phyloP scores from a whole-genome alignment of 306 rosid species.

The Ammopiptanthus mongolicus region DNA sequence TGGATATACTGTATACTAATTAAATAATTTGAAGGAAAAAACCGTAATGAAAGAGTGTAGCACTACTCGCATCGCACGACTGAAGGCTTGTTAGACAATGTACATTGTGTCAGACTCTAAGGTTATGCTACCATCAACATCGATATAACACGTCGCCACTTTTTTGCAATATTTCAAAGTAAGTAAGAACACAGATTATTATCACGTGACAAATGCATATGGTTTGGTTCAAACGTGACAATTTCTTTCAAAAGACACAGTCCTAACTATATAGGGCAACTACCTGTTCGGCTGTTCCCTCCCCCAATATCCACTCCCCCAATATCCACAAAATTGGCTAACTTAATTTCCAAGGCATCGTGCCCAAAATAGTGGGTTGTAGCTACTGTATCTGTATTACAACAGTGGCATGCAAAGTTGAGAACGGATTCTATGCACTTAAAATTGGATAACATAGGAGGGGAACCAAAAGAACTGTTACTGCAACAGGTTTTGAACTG shows the following conservation, averaged over 20 bases:
- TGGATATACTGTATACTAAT: too few species aligned
- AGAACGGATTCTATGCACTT: conserved; percentile 19
- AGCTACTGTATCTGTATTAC: background rate
- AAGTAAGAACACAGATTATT: background rate
- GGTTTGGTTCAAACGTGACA: conserved; percentile 7
- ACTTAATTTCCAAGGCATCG: background rate
- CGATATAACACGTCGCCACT: background rate
- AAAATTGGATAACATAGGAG: background rate
- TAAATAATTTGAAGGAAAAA: too few species aligned
- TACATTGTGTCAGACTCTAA: background rate
- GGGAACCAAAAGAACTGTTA: conserved; percentile 28
- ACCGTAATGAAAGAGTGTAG: too few species aligned
- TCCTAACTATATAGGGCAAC: background rate
- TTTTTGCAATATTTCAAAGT: background rate
- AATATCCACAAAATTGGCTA: background rate
- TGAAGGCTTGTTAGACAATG: background rate
- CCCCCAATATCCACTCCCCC: too few species aligned
- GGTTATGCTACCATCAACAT: background rate
- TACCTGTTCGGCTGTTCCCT: background rate
- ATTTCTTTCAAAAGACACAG: background rate
- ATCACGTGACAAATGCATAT: background rate
- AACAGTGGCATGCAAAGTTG: conserved; percentile 24
- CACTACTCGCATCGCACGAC: background rate
- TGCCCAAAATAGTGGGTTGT: background rate
- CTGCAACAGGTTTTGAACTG: background rate